Evolutionary conservation across 176 grass and related monocot genomes (phyloP).

Genomic region (Ananas comosus): DNA sequence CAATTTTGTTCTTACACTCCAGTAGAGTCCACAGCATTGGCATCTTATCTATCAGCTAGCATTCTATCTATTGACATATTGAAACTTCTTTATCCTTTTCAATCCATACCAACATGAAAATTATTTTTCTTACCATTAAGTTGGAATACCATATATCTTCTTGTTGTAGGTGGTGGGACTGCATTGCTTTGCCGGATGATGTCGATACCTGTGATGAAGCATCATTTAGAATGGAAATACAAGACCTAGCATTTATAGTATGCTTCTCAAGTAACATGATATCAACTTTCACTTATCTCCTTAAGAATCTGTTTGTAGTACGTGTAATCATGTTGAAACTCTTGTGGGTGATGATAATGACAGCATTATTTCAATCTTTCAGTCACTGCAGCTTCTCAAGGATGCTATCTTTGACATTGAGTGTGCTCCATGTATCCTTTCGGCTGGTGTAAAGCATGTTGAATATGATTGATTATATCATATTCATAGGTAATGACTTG

Average conservation of each 20-base stretch:
- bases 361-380: slow-evolving; percentile 2
- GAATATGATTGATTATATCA: not conserved
- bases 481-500: not conserved
- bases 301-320: not conserved
- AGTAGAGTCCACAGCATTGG: not conserved
- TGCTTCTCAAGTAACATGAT: not conserved
- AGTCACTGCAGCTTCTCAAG: slow-evolving; percentile 91
- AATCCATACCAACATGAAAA: no score
- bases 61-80: not conserved
- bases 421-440: slow-evolving; percentile 88
- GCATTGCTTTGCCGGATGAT: slow-evolving; percentile 83
- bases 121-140: not conserved
- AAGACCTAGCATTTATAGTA: slow-evolving; percentile 74
- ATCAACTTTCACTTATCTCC: not conserved
- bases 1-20: not conserved
- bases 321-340: not conserved
- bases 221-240: slow-evolving; percentile 75
- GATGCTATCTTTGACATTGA: slow-evolving; percentile 77
- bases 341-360: not conserved
- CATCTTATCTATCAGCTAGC: not conserved
- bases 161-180: slow-evolving; percentile 92
- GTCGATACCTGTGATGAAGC: slow-evolving; percentile 57
- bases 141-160: slow-evolving; percentile 5
- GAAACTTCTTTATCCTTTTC: not conserved
- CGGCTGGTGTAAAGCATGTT: not conserved